Percentiles rank a stretch among this genome's conserved stretches.
Conservation (phyloP, 768 basidiomycete genomes). For the Leccinellum albellum region DNA sequence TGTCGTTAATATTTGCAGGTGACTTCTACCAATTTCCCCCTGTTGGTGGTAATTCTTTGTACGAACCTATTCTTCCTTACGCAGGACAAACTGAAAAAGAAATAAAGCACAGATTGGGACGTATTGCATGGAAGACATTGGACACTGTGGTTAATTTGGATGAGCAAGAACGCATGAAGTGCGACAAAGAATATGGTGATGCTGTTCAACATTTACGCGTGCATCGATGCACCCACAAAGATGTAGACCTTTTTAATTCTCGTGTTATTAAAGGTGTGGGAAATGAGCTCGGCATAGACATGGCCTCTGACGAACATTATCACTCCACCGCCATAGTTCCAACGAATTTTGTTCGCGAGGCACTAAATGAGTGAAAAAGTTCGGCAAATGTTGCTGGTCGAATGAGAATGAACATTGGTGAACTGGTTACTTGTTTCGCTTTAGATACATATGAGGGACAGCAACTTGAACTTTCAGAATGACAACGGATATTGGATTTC, state of each 20-base stretch:
- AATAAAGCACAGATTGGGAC: neutral
- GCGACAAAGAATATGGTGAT: neutral
- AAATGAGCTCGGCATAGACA: neutral
- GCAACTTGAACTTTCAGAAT: neutral
- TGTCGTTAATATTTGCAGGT: constrained; percentile 31
- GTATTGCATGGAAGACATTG: neutral
- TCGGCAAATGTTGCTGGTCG: too few species aligned
- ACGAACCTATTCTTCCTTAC: constrained; percentile 17
- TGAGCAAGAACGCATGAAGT: neutral
- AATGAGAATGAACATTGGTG: too few species aligned
- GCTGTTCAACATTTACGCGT: neutral
- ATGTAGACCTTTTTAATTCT: neutral
- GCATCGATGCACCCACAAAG: neutral
- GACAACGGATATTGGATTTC: neutral
- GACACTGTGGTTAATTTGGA: neutral
- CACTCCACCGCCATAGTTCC: too few species aligned
- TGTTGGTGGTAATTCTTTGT: constrained; percentile 27
- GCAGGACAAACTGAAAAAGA: neutral
- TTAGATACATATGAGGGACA: neutral
- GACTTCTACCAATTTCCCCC: constrained; percentile 35
- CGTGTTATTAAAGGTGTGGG: neutral
- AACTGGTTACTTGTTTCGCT: neutral
- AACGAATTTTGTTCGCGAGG: neutral
- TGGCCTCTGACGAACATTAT: too few species aligned
- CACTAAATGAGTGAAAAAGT: constrained; percentile 1